phyloP scores from a whole-genome alignment of 768 basidiomycete genomes.

The Hydnum rufescens region DNA sequence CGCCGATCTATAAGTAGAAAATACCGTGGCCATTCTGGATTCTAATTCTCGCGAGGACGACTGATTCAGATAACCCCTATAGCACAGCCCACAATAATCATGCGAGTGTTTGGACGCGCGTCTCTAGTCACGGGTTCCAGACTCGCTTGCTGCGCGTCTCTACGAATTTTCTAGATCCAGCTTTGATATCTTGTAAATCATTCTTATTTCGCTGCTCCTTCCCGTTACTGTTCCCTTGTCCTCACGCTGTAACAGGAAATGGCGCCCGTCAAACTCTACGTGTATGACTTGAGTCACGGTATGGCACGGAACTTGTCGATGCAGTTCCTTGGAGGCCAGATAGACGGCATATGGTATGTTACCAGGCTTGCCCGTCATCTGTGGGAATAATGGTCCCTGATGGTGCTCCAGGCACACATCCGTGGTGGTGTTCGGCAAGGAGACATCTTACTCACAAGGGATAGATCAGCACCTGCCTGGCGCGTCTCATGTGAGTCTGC shows the following conservation, averaged over 20 bases:
- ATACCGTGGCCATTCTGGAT: too few species aligned
- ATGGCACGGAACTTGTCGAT: constrained; percentile 59
- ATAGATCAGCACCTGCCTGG: constrained; percentile 56
- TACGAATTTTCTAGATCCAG: too few species aligned
- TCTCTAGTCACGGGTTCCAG: too few species aligned
- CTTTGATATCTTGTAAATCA: too few species aligned
- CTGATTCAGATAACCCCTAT: too few species aligned
- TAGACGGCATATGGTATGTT: constrained; percentile 83
- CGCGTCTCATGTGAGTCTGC: constrained; percentile 37
- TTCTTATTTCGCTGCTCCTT: not conserved
- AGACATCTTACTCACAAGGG: constrained; percentile 82
- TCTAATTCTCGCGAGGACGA: too few species aligned
- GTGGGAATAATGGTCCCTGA: constrained; percentile 1
- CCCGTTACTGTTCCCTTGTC: not conserved
- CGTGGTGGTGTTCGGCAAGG: constrained; percentile 68
- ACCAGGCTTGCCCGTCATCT: too few species aligned
- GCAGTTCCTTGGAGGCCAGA: constrained; percentile 70
- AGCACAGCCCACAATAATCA: too few species aligned
- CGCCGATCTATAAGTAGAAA: too few species aligned
- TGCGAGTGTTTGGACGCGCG: too few species aligned
- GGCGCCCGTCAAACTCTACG: constrained; percentile 52
- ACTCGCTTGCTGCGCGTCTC: too few species aligned
- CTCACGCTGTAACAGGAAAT: constrained; percentile 8
- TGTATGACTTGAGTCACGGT: constrained; percentile 83
- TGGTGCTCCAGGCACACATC: constrained; percentile 64